Percentiles rank a stretch among this genome's conserved stretches.
These are phyloP conservation scores for Lathyrus aphaca DNA, from an alignment of 306 rosid species.

Conservation along the genomic window DNA sequence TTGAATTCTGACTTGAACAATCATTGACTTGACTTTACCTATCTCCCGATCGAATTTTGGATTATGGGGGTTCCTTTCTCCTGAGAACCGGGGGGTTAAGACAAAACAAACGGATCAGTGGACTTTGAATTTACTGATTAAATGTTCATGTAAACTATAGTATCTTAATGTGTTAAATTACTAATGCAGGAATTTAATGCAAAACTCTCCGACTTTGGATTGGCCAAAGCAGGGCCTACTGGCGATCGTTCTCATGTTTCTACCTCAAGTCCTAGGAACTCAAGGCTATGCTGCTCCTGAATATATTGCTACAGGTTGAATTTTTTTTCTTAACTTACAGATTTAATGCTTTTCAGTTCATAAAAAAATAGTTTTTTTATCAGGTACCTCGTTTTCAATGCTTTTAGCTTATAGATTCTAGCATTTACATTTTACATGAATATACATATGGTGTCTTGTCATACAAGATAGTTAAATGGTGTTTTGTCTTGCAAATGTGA, in stretches of 20 bases:
- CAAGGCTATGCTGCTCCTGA: slow-evolving; percentile 97
- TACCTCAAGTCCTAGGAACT: slow-evolving; percentile 89
- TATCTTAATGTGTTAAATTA: slow-evolving; percentile 12
- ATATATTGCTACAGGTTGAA: slow-evolving; percentile 84
- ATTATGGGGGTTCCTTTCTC: not conserved
- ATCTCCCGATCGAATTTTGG: no score
- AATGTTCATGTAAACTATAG: slow-evolving; percentile 20
- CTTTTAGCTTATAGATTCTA: not conserved
- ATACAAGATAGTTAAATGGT: not conserved
- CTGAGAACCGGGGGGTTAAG: not conserved
- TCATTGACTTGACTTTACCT: no score
- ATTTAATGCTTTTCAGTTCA: slow-evolving; percentile 27
- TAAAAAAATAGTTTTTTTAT: not conserved
- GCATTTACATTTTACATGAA: not conserved
- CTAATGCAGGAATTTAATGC: slow-evolving; percentile 79
- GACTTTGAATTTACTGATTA: slow-evolving; percentile 11
- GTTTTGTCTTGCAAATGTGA: not conserved
- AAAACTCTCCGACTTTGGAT: slow-evolving; percentile 91
- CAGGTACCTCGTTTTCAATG: slow-evolving; percentile 10
- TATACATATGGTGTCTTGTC: not conserved
- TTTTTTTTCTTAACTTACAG: not conserved
- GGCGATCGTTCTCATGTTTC: slow-evolving; percentile 89
- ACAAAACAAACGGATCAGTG: not conserved
- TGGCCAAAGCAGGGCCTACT: slow-evolving; percentile 96
- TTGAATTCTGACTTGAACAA: no score